These are phyloP conservation scores for Fusarium siculi DNA, from an alignment of 2,329 filamentous ascomycete genomes.

Conservation along the genomic window DNA sequence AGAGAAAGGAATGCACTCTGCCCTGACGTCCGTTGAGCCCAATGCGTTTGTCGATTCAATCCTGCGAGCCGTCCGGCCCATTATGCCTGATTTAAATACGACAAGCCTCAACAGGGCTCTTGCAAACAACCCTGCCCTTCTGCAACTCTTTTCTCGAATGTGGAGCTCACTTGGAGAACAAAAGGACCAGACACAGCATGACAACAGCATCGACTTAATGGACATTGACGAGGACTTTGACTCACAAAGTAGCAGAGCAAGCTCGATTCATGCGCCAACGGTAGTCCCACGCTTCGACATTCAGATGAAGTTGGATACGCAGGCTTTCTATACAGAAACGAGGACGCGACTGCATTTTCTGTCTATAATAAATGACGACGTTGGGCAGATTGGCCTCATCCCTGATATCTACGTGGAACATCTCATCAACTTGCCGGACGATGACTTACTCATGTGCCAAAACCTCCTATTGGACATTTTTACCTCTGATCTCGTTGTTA, in stretches of 20 bases:
- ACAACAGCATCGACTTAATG: constrained; percentile 65
- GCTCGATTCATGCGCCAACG: constrained; percentile 48
- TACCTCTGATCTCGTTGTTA: constrained; percentile 62
- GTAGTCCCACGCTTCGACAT: constrained; percentile 60
- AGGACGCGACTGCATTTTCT: constrained; percentile 59
- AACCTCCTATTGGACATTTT: constrained; percentile 63
- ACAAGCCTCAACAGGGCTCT: constrained; percentile 52
- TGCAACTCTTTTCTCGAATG: constrained; percentile 56
- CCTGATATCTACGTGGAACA: constrained; percentile 62
- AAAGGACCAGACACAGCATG: constrained; percentile 39
- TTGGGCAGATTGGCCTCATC: constrained; percentile 59
- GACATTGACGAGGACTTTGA: constrained; percentile 75
- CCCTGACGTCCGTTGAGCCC: constrained; percentile 58
- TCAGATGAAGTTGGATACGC: constrained; percentile 54
- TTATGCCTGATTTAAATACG: constrained; percentile 58
- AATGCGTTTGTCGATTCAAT: constrained; percentile 58
- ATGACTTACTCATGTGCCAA: constrained; percentile 65
- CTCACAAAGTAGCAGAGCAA: constrained; percentile 65
- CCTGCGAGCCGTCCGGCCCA: constrained; percentile 56
- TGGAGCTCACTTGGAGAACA: constrained; percentile 43
- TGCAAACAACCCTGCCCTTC: constrained; percentile 53
- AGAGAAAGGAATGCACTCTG: constrained; percentile 53
- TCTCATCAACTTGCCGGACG: constrained; percentile 60
- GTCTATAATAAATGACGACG: constrained; percentile 54
- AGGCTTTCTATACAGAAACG: constrained; percentile 61